Base-by-base conservation (phyloP, 352 stramenopile genomes). In the Phytophthora podocarpi region DNA sequence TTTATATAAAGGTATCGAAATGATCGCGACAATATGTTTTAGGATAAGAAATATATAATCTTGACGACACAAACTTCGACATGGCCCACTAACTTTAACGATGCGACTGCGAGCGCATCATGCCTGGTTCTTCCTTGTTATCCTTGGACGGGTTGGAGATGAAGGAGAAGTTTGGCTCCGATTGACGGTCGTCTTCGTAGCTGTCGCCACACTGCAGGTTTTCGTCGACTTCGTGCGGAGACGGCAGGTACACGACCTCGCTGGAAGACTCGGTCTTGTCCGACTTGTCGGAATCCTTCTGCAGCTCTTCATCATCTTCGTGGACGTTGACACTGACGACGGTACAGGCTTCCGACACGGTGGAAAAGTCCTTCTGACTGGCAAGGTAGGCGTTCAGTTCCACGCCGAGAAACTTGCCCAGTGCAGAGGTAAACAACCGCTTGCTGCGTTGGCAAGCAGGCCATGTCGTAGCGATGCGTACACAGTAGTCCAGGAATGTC, bases 391-490 rank as follows among this genome's bases (percentile, higher is more conserved):
- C 49, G 2, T 36, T 72, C 28, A 90, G 42, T 21, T 91, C 75
- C n/a, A 84, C 57, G 30, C 69, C 73, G 2, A 89, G 47, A 41
- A 91, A 91, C 54, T 77, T 76, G 35, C 81, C 75, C 41, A 91
- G 28, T 4, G 75, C 56, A 24, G 60, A 28, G 4, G 56, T 53
- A 45, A 80, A 80, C 51, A 81, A 43, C 58, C 70, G 59, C 36
- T 76, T 69, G 41, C 75, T 79, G n/a, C 79, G 79, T 12, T 68
- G 62, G 26, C 81, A 91, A 18, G 79, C 75, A 10, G 63, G 37
- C 81, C 75, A 87, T 28, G 71, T 51, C 2, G 69, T 66, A 21
- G 82, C 52, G 23, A 81, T 46, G 2, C 51, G 63, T 5, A 81
- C 40, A 27, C 67, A 83, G 27, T 71, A 52, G 31, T 74, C 51